These are phyloP conservation scores for Petunia axillaris DNA, from an alignment of 257 asterid species.

Conservation along the genomic window DNA sequence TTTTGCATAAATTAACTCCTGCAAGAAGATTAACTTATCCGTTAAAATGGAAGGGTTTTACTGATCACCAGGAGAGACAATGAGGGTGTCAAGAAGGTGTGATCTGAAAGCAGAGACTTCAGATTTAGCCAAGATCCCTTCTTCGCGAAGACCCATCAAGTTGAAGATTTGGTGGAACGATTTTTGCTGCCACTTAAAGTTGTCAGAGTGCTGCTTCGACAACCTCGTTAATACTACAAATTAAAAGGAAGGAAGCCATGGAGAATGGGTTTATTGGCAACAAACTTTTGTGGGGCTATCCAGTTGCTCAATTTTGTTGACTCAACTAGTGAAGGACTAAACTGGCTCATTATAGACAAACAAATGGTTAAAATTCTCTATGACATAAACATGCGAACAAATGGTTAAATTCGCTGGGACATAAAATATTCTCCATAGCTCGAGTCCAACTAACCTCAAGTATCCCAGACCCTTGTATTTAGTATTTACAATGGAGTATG, in stretches of 20 bases:
- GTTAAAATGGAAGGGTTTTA: constrained; percentile 67
- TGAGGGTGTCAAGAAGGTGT: constrained; percentile 71
- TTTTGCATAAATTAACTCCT: constrained; percentile 81
- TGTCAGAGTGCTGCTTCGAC: constrained; percentile 84
- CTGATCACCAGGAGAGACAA: constrained; percentile 66
- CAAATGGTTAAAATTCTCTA: background rate
- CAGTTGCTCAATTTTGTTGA: background rate
- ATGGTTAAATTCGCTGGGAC: background rate
- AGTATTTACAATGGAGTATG: background rate
- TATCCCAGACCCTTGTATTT: background rate
- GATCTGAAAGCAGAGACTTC: constrained; percentile 81
- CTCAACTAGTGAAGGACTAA: background rate
- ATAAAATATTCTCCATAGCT: background rate
- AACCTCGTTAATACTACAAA: constrained; percentile 27
- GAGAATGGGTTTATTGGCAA: background rate
- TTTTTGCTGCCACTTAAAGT: constrained; percentile 96
- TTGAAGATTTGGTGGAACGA: constrained; percentile 88
- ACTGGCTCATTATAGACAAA: background rate
- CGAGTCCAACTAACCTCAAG: background rate
- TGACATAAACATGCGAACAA: background rate
- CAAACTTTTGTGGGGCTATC: background rate
- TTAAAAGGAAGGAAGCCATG: background rate
- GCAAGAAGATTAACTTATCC: constrained; percentile 91
- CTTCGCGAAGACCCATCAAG: constrained; percentile 80
- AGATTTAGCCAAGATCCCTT: constrained; percentile 71